Conservation (phyloP, 1,284 basidiomycete species). For the Schizopora paradoxa region DNA sequence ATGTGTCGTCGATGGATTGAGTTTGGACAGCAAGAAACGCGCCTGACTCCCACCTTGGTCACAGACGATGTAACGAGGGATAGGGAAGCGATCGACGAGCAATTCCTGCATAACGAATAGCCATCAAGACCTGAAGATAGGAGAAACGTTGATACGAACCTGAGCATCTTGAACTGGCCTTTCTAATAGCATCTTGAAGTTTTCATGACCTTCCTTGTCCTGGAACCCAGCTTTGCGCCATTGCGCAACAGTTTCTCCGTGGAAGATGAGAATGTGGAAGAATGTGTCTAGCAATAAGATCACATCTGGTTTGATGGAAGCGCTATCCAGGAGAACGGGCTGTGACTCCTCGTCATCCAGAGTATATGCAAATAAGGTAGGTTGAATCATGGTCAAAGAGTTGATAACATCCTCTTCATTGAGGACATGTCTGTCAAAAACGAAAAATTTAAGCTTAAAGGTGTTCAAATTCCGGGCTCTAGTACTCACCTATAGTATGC, state of each 20-base stretch:
- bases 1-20: conserved; percentile 98
- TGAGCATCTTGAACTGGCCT: conserved; percentile 76
- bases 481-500: conserved; percentile 85
- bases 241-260: conserved; percentile 94
- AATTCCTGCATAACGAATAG: conserved; percentile 59
- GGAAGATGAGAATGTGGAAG: conserved; percentile 99
- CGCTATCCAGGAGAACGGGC: conserved; percentile 94
- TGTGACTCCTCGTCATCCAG: conserved; percentile 88
- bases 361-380: conserved; percentile 98
- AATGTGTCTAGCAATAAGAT: conserved; percentile 98
- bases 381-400: conserved; percentile 99
- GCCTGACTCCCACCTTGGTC: conserved; percentile 98
- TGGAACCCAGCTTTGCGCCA: conserved; percentile 99
- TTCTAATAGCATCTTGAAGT: conserved; percentile 93
- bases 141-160: conserved; percentile 31
- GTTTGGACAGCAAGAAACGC: conserved; percentile 91
- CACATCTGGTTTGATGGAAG: conserved; percentile 96
- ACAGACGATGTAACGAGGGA: conserved; percentile 96
- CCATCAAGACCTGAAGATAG: background rate
- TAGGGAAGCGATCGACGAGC: conserved; percentile 91
- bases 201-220: conserved; percentile 98
- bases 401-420: conserved; percentile 99
- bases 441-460: too few relatives aligned
- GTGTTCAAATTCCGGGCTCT: background rate
- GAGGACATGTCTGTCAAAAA: conserved; percentile 72